Percentiles rank a stretch among this genome's conserved stretches.
Conservation (phyloP, 139 green algal genomes). For the Tetratostichococcus sp. region DNA sequence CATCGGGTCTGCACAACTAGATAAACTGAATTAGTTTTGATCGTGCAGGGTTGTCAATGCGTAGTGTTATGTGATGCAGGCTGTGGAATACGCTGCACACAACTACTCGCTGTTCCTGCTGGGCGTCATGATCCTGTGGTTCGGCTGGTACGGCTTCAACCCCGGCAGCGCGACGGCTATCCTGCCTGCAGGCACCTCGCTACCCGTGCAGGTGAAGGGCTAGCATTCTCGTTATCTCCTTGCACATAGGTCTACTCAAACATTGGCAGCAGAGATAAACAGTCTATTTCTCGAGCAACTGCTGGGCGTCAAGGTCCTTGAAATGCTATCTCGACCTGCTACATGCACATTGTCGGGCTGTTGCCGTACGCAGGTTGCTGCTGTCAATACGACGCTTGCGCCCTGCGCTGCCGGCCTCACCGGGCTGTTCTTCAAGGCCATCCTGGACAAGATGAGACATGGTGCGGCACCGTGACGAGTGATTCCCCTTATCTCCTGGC, state of each 20-base stretch:
- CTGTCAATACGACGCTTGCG: slow-evolving; percentile 79
- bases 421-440: slow-evolving; percentile 33
- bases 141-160: slow-evolving; percentile 92
- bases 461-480: no score
- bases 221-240: no score
- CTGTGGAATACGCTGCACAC: slow-evolving; percentile 77
- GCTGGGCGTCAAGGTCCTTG: no score
- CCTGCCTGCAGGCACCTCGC: slow-evolving; percentile 13
- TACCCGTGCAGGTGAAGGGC: neutral
- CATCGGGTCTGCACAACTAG: no score
- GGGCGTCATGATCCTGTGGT: slow-evolving; percentile 84
- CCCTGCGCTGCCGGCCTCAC: slow-evolving; percentile 52
- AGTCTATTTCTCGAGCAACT: no score
- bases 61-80: slow-evolving; percentile 6
- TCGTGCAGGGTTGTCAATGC: no score
- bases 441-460: neutral
- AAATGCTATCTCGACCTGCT: no score
- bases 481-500: no score
- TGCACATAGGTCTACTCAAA: no score
- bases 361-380: slow-evolving; percentile 25
- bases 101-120: slow-evolving; percentile 60
- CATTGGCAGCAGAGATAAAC: no score
- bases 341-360: no score
- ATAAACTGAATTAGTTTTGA: no score
- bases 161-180: slow-evolving; percentile 62